phyloP scores from a whole-genome alignment of 805 yeast genomes.

The Blastobotrys robertii region DNA sequence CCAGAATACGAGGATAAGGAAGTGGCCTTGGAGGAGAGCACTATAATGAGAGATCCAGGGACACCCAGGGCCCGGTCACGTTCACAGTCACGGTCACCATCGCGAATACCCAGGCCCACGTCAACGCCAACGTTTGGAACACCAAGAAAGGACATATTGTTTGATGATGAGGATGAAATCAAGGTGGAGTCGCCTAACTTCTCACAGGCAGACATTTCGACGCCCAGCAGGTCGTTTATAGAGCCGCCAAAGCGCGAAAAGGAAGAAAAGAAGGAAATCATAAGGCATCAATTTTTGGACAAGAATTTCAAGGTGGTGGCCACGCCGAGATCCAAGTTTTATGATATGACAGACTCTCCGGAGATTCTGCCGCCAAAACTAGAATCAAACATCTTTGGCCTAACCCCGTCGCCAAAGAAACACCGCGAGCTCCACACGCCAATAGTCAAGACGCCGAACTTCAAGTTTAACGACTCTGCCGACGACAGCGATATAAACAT shows the following conservation, averaged over 20 bases:
- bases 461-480: background rate
- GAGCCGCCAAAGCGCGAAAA: slow-evolving; percentile 1
- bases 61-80: slow-evolving; percentile 3
- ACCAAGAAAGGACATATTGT: no score
- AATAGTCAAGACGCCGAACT: background rate
- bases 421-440: background rate
- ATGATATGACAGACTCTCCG: slow-evolving; percentile 1
- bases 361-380: slow-evolving; percentile 5
- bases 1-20: background rate
- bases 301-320: slow-evolving; percentile 27
- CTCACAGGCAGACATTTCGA: no score
- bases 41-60: background rate
- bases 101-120: slow-evolving; percentile 4
- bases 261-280: background rate
- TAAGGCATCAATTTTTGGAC: slow-evolving; percentile 27
- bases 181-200: no score
- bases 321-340: slow-evolving; percentile 19
- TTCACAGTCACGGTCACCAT: slow-evolving; percentile 2
- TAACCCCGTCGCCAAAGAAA: slow-evolving; percentile 1
- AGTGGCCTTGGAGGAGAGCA: background rate
- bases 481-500: slow-evolving; percentile 9
- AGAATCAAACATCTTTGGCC: slow-evolving; percentile 2
- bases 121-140: background rate
- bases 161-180: no score
- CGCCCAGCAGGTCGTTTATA: background rate